phyloP scores from a whole-genome alignment of 2,329 filamentous ascomycete species.

The Fusarium piperis region DNA sequence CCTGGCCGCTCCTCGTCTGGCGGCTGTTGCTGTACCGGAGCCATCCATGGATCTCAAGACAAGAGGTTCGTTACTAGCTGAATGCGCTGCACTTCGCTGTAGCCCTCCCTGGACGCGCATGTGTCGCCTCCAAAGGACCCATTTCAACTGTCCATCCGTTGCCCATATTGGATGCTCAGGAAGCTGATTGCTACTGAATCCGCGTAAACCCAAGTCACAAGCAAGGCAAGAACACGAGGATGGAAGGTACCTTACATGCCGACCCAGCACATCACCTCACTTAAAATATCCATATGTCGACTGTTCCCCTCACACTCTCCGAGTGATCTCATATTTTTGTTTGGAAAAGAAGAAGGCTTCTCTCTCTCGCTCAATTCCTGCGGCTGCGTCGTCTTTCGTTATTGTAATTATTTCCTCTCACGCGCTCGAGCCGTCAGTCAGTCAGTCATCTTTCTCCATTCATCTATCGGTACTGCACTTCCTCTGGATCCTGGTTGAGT shows the following conservation, averaged over 20 bases:
- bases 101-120: conserved; percentile 28
- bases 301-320: conserved; percentile 20
- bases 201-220: conserved; percentile 25
- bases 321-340: conserved; percentile 14
- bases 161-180: conserved; percentile 19
- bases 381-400: conserved; percentile 30
- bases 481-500: conserved; percentile 12
- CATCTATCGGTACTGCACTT: conserved; percentile 5
- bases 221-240: conserved; percentile 24
- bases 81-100: neutral
- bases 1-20: neutral
- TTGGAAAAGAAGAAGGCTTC: conserved; percentile 6
- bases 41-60: conserved; percentile 1
- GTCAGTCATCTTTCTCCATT: conserved; percentile 6
- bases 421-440: conserved; percentile 4
- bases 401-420: conserved; percentile 14
- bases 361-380: conserved; percentile 18
- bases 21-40: neutral
- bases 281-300: conserved; percentile 22
- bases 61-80: neutral
- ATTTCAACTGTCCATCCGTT: conserved; percentile 26
- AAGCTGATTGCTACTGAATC: conserved; percentile 18
- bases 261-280: conserved; percentile 23
- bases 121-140: conserved; percentile 20
- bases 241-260: conserved; percentile 17